These are phyloP conservation scores for Chrysanthemum seticuspe DNA, from an alignment of 129 eudicot species.

Conservation along the genomic window DNA sequence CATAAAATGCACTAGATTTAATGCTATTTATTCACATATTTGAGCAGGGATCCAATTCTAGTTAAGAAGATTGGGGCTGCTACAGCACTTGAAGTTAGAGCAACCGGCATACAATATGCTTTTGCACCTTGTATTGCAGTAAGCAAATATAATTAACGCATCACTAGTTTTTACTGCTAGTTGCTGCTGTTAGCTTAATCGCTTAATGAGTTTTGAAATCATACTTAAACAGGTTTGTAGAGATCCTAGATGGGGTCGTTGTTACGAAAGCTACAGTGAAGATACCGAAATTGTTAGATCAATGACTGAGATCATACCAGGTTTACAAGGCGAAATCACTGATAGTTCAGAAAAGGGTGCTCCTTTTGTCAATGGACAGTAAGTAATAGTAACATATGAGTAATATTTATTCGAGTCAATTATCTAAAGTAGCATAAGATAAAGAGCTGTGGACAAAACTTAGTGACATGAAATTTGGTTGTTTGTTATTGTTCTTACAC, in stretches of 20 bases:
- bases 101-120: slow-evolving; percentile 70
- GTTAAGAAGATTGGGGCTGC: slow-evolving; percentile 84
- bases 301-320: slow-evolving; percentile 42
- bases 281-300: slow-evolving; percentile 38
- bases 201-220: not conserved
- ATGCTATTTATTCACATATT: not conserved
- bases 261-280: slow-evolving; percentile 55
- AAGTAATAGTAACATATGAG: slow-evolving; percentile 10
- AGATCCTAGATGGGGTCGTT: slow-evolving; percentile 62
- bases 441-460: slow-evolving; percentile 3
- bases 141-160: not conserved
- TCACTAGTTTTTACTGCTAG: not conserved
- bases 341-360: slow-evolving; percentile 17
- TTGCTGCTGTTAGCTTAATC: not conserved
- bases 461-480: not conserved
- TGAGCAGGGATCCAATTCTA: slow-evolving; percentile 62
- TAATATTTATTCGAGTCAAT: not conserved
- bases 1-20: not conserved
- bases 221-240: slow-evolving; percentile 44
- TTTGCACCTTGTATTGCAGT: slow-evolving; percentile 90
- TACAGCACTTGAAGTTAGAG: slow-evolving; percentile 82
- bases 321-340: slow-evolving; percentile 40
- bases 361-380: slow-evolving; percentile 31
- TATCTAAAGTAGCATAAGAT: slow-evolving; percentile 1
- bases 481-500: slow-evolving; percentile 4